Base-by-base conservation (phyloP, 2,329 filamentous ascomycete genomes). In the Scedosporium dehoogii region DNA sequence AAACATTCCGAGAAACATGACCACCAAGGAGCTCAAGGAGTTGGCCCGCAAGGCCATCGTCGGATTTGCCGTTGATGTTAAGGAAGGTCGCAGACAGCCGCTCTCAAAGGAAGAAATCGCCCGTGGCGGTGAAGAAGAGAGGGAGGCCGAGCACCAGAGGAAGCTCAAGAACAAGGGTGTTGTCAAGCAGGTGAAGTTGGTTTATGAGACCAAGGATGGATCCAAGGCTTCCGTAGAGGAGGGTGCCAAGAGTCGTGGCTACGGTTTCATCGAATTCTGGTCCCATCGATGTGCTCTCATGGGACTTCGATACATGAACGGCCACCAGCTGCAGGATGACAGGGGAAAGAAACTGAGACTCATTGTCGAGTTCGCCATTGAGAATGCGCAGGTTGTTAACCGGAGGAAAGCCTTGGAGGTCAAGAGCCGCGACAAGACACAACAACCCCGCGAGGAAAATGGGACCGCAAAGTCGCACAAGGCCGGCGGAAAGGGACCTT, bases 261-360 rank as follows among this genome's bases (percentile, higher is more conserved):
- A 99, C 73, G 94, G 96, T 12, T 99, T 99, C 78, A 89, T 99
- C 67, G 94, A 99, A 76, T 99, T 97, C 75, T 89, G 87, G 66
- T 94, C 90, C 33, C 94, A 99, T 71, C 88, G 94, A 59, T 93
- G 89, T 80, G 94, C 94, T 14, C 81, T 99, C 46, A 97, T 97
- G 91, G 94, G 91, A 25, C 79, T 99, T 65, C 83, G 94, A 57
- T 97, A 91, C 86, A 81, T 99, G 63, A 99, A 99, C 72, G 92
- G 93, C 1, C 87, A 84, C 64, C 77, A 83, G 38, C 68, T 85
- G 18, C 78, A 82, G 69, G 84, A 81, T 66, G 75, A 79, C 25
- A 75, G 83, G 61, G 92, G 94, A 66, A 91, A 89, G 76, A 93
- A 91, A 72, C 92, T 94, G 75, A 83, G 94, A 12, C 77, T 99